phyloP scores from a whole-genome alignment of 1,139 yeast species.

The Pichia sp. region DNA sequence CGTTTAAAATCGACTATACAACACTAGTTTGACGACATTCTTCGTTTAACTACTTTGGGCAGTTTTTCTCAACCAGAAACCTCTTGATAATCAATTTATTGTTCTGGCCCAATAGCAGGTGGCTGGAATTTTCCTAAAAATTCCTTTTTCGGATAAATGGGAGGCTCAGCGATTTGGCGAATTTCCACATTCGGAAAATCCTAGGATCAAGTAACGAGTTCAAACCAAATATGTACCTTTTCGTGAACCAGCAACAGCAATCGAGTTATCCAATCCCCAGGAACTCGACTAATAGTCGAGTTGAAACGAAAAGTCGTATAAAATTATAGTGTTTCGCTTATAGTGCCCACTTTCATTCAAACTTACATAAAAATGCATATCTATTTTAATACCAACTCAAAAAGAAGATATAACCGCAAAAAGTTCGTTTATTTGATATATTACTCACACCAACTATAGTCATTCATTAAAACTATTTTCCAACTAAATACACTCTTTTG shows the following conservation, averaged over 20 bases:
- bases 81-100: too few species aligned
- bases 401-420: too few species aligned
- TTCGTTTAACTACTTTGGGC: too few species aligned
- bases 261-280: not conserved
- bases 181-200: not conserved
- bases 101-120: not conserved
- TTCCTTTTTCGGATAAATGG: not conserved
- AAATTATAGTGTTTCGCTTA: too few species aligned
- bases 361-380: not conserved
- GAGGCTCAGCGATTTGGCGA: not conserved
- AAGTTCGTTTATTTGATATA: not conserved
- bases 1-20: not conserved
- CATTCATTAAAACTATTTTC: slow-evolving; percentile 5
- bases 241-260: not conserved
- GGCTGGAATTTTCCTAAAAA: not conserved
- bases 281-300: too few species aligned
- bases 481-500: slow-evolving; percentile 7
- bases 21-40: not conserved
- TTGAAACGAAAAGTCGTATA: too few species aligned
- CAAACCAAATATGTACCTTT: not conserved
- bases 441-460: slow-evolving; percentile 4
- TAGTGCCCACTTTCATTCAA: not conserved
- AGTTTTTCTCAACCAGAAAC: too few species aligned
- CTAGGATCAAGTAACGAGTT: not conserved
- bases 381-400: too few species aligned